Base-by-base conservation (phyloP, 1,139 yeast species). In the Eremothecium cymbalariae region DNA sequence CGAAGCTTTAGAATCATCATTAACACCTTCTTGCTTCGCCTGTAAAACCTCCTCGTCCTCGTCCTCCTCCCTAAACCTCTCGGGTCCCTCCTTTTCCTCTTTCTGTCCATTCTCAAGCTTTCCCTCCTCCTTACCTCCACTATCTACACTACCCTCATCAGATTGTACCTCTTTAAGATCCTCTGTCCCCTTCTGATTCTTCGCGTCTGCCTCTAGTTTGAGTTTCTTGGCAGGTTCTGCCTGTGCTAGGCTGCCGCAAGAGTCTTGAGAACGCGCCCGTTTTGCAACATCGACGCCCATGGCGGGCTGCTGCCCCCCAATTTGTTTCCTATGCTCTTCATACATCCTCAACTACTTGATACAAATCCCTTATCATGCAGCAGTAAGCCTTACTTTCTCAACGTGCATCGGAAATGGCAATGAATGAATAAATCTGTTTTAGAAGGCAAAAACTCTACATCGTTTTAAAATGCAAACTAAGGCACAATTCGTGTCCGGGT, bases 1-100 rank as follows among this genome's bases (percentile, higher is more conserved):
- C 1, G 76, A 70, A 48, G 65, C 67, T 41, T 62, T 62, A 18
- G 12, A 13, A 5, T 9, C 18, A n/a, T 28, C 16, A 8, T 11
- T 23, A 21, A 18, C 30, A n/a, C 13, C 14, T 18, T 4, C 11
- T 18, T 14, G 9, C 30, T 25, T 12, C 24, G 24, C 13, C 24
- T 21, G 24, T 13, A n/a, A n/a, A n/a, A n/a, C n/a, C n/a, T n/a
- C n/a, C 21, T 34, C 38, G 19, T 29, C 20, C 6, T 17, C 33
- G 18, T 32, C 39, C 11, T 21, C 33, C 21, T 24, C 31, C n/a
- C 14, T 21, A 8, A 23, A 21, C n/a, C 22, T 31, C 14, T 29
- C 33, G 13, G 18, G 34, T 17, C 26, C 16, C 12, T 12, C 29
- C 16, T 26, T 21, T 25, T 30, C 21, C 31, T 16, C 14, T 32